phyloP scores from a whole-genome alignment of 768 basidiomycete species.

The Dendrothele bispora region DNA sequence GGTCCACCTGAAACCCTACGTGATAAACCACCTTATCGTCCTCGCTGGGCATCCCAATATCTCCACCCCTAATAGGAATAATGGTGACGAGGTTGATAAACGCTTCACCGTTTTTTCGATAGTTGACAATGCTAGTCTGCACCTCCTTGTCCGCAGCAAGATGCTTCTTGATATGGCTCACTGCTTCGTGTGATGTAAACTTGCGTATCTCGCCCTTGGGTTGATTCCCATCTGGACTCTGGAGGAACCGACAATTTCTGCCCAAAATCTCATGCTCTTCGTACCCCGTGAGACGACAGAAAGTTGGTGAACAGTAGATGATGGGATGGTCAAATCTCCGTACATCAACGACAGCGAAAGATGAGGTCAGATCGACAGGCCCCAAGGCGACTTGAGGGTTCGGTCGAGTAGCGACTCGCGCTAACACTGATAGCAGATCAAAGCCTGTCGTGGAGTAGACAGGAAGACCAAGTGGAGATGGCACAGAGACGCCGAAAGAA shows the following conservation, averaged over 20 bases:
- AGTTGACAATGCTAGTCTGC: slow-evolving; percentile 87
- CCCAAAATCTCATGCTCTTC: slow-evolving; percentile 76
- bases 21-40: slow-evolving; percentile 78
- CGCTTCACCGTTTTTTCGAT: slow-evolving; percentile 76
- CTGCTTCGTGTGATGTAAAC: slow-evolving; percentile 66
- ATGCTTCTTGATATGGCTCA: slow-evolving; percentile 59
- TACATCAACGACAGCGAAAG: slow-evolving; percentile 90
- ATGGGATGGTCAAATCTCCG: slow-evolving; percentile 82
- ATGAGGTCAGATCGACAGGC: slow-evolving; percentile 88
- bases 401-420: slow-evolving; percentile 71
- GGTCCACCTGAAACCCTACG: slow-evolving; percentile 95
- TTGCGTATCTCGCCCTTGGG: slow-evolving; percentile 40
- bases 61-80: slow-evolving; percentile 79
- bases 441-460: slow-evolving; percentile 92
- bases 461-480: slow-evolving; percentile 43
- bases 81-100: slow-evolving; percentile 94
- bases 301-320: slow-evolving; percentile 87
- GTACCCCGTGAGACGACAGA: slow-evolving; percentile 78
- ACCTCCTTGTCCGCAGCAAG: slow-evolving; percentile 81
- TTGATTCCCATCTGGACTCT: slow-evolving; percentile 63
- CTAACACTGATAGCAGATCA: slow-evolving; percentile 81
- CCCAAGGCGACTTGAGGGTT: slow-evolving; percentile 79
- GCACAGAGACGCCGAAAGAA: slow-evolving; percentile 15
- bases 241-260: slow-evolving; percentile 88
- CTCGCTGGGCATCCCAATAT: slow-evolving; percentile 45